Conservation (phyloP, 2,329 filamentous ascomycete genomes). For the Fusarium newnesense region DNA sequence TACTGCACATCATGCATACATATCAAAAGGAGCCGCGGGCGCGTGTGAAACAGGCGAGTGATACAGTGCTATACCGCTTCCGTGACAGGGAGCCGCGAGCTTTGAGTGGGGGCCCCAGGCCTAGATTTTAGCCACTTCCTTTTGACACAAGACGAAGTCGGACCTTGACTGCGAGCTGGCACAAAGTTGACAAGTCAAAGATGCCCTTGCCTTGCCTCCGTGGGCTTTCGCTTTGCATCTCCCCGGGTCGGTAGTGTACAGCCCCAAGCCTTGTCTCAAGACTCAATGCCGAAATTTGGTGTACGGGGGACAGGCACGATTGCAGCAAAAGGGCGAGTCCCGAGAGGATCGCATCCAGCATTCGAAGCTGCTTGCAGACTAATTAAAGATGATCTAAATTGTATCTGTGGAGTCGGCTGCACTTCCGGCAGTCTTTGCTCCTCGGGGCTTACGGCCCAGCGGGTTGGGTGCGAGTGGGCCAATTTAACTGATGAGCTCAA, state of each 20-base stretch:
- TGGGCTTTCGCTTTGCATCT: slow-evolving; percentile 4
- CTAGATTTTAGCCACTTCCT: slow-evolving; percentile 33
- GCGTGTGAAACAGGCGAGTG: slow-evolving; percentile 34
- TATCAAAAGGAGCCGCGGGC: slow-evolving; percentile 36
- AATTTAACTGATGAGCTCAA: slow-evolving; percentile 29
- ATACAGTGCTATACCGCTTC: slow-evolving; percentile 37
- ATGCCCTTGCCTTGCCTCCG: neutral
- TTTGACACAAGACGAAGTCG: slow-evolving; percentile 18
- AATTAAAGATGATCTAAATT: slow-evolving; percentile 32
- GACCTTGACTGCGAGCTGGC: slow-evolving; percentile 27
- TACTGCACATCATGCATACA: slow-evolving; percentile 48
- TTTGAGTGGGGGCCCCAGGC: slow-evolving; percentile 24
- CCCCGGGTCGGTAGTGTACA: slow-evolving; percentile 30
- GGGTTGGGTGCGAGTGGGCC: slow-evolving; percentile 43
- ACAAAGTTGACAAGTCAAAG: slow-evolving; percentile 16
- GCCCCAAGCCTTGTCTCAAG: slow-evolving; percentile 19
- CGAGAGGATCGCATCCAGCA: slow-evolving; percentile 25
- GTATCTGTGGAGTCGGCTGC: slow-evolving; percentile 45
- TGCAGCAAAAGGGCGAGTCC: slow-evolving; percentile 26
- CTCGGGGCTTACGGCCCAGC: slow-evolving; percentile 44
- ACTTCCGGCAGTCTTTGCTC: slow-evolving; percentile 46
- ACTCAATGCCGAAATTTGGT: slow-evolving; percentile 32
- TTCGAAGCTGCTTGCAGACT: slow-evolving; percentile 25
- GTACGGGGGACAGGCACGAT: slow-evolving; percentile 7
- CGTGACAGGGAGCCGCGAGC: slow-evolving; percentile 34